These are phyloP conservation scores for Teunomyces gatunensis DNA, from an alignment of 805 yeast species.

Conservation along the genomic window DNA sequence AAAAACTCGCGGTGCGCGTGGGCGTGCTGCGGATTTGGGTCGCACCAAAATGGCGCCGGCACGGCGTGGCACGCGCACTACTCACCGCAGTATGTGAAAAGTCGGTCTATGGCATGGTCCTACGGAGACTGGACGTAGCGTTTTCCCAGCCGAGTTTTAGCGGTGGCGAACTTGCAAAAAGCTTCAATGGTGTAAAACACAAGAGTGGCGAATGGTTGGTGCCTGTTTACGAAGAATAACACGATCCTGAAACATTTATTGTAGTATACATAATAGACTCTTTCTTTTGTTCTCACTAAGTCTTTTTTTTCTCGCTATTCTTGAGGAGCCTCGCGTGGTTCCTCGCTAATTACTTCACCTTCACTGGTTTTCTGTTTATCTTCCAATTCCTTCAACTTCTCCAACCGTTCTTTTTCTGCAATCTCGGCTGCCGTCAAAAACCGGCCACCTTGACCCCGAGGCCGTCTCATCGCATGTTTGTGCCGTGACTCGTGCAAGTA, in stretches of 20 bases:
- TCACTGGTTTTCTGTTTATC: slow-evolving; percentile 14
- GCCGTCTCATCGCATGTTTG: slow-evolving; percentile 98
- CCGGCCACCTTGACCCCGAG: slow-evolving; percentile 98
- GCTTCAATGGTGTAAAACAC: slow-evolving; percentile 56
- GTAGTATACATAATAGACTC: no score
- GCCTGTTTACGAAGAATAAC: slow-evolving; percentile 41
- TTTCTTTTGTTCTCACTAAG: no score
- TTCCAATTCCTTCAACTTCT: slow-evolving; percentile 35
- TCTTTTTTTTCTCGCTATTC: no score
- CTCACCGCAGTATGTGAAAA: slow-evolving; percentile 42
- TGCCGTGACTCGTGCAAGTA: slow-evolving; percentile 96
- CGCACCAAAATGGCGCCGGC: slow-evolving; percentile 44
- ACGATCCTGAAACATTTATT: no score
- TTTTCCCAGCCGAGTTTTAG: slow-evolving; percentile 73
- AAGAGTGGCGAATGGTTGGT: slow-evolving; percentile 48
- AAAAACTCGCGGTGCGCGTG: slow-evolving; percentile 32
- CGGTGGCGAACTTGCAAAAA: slow-evolving; percentile 59
- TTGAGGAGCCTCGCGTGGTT: no score
- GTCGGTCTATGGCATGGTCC: slow-evolving; percentile 47
- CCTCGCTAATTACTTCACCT: background rate
- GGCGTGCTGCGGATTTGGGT: slow-evolving; percentile 47
- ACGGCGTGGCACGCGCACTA: slow-evolving; percentile 48
- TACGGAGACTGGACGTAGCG: slow-evolving; percentile 47
- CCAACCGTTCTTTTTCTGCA: slow-evolving; percentile 43
- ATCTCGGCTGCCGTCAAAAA: slow-evolving; percentile 85